These are phyloP conservation scores for Piper longum DNA, from an alignment of 164 flowering plant genomes.

Conservation along the genomic window DNA sequence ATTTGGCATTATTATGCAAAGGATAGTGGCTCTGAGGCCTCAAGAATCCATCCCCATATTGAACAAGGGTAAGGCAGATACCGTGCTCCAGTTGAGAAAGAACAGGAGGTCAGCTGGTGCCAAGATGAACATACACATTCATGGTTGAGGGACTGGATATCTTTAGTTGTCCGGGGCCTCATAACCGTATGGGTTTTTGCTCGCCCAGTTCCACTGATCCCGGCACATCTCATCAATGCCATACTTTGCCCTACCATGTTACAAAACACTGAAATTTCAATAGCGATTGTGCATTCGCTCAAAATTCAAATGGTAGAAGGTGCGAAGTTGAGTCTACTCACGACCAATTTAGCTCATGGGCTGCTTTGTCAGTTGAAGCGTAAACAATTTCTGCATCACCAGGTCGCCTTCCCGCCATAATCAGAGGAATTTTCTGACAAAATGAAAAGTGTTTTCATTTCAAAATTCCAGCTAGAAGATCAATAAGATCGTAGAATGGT, in stretches of 20 bases:
- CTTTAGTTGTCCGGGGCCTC: conserved; percentile 20
- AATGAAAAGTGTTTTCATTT: neutral
- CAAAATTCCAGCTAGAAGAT: neutral
- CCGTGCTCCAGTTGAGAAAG: too few species aligned
- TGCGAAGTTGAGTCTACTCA: conserved; percentile 16
- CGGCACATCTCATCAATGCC: conserved; percentile 88
- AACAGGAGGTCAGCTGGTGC: too few species aligned
- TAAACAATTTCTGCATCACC: conserved; percentile 91
- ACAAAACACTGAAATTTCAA: neutral
- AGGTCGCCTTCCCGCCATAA: conserved; percentile 63
- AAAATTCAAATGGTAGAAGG: neutral
- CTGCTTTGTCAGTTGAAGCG: conserved; percentile 81
- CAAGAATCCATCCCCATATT: too few species aligned
- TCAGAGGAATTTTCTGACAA: conserved; percentile 76
- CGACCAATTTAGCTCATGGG: conserved; percentile 81
- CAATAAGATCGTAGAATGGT: too few species aligned
- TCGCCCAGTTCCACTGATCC: conserved; percentile 98
- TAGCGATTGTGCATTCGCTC: neutral
- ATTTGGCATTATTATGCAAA: too few species aligned
- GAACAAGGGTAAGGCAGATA: too few species aligned
- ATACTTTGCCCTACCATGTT: conserved; percentile 51
- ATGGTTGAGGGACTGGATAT: too few species aligned
- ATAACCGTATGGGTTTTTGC: conserved; percentile 90
- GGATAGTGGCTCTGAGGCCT: too few species aligned
- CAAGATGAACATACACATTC: too few species aligned